Base-by-base conservation (phyloP, 1,139 yeast genomes). In the Yamadazyma pseudoaaseri region DNA sequence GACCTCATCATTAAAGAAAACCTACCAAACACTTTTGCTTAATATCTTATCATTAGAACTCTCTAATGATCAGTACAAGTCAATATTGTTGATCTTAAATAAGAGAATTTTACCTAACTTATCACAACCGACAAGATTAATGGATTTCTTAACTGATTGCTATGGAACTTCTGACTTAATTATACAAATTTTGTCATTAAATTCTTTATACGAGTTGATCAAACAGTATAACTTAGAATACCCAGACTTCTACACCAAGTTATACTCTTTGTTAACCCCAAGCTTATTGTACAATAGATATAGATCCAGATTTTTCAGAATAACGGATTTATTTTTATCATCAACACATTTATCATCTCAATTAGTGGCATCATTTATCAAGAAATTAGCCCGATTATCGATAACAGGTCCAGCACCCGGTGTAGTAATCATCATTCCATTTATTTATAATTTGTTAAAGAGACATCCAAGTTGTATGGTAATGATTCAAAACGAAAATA, bases 381-480 rank as follows among this genome's bases (percentile, higher is more conserved):
- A 92, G 57, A 76, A 76, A 48, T 62, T 92, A 48, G 81, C 96
- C 1, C 71, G 95, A 37, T 66, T 90, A 34, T 70, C 94, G 0
- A 55, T 90, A 28, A 70, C 77, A n/a, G 81, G 95, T 1, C 86
- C 95, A 27, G 96, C 97, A 2, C 76, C 96, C 1, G 97, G 97
- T 2, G 79, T 86, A 29, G 95, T 92, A 16, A 78, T 87, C 7
- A 73, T 86, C 18, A 73, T 92, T 20, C 98, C 98, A n/a, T 86
- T 92, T 56, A 73, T 89, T 15, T 92, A 92, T 62, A 92, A 92
- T 58, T 71, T 89, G 45, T 62, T 94, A 47, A 90, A 87, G 55
- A 78, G 86, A 49, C 97, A 92, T 59, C 97, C 97, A 26, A 77
- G 92, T 4, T 89, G 97, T 67, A 90, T 90, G 96, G 68, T 82